Evolutionary conservation across 75 land plant genomes (phyloP).

Genomic region (Picea sitchensis): DNA sequence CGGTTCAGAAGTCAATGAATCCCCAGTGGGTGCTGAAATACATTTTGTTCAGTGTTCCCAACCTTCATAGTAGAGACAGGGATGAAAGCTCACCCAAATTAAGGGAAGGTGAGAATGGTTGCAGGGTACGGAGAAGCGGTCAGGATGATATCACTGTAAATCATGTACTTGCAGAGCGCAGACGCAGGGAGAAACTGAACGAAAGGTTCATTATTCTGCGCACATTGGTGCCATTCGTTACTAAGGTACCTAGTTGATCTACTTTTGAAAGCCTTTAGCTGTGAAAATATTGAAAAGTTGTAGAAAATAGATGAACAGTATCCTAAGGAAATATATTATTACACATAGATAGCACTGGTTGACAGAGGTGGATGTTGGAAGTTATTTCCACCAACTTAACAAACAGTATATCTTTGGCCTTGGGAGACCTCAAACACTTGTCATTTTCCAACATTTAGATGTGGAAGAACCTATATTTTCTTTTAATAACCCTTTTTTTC

Average conservation of each 20-base stretch:
- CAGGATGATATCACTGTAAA: too few relatives aligned
- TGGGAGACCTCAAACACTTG: background rate
- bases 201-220: slow-evolving; percentile 76
- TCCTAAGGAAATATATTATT: background rate
- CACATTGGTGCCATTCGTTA: slow-evolving; percentile 76
- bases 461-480: too few relatives aligned
- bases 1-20: slow-evolving; percentile 25
- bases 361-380: background rate
- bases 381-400: background rate
- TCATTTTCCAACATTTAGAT: background rate
- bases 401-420: background rate
- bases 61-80: slow-evolving; percentile 33
- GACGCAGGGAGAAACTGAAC: slow-evolving; percentile 72
- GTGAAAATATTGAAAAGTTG: background rate
- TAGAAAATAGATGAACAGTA: background rate
- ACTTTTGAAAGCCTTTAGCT: background rate
- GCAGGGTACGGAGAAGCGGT: background rate
- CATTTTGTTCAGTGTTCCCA: slow-evolving; percentile 51
- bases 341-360: background rate
- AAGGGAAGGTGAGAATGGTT: slow-evolving; percentile 13
- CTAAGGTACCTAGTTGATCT: slow-evolving; percentile 38
- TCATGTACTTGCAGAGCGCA: too few relatives aligned
- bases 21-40: slow-evolving; percentile 11
- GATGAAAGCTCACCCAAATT: slow-evolving; percentile 38
- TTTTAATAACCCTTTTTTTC: too few relatives aligned